Base-by-base conservation (phyloP, 1,139 yeast genomes). In the Pichia sp. region DNA sequence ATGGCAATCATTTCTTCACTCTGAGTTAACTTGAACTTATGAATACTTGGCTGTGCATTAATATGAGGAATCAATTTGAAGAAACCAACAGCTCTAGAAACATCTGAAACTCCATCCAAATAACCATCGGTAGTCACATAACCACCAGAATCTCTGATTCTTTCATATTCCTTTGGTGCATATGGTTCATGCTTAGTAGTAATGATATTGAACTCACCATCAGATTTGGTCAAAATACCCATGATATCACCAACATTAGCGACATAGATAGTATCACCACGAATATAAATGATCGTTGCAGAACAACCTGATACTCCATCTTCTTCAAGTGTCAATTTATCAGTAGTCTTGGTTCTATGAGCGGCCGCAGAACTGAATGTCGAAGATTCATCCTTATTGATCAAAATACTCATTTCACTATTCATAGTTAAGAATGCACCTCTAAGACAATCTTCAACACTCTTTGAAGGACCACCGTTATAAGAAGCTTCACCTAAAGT, bases 161-260 rank as follows among this genome's bases (percentile, higher is more conserved):
- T 73, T 56, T 87, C 94, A 58, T 91, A 85, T 63, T 93, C 99
- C 28, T 73, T 73, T 40, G 88, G 75, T 40, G 77, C 80, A 6
- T 95, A 85, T 6, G 98, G 96, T 53, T 85, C 90, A 62, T 93
- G 97, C 47, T 85, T 82, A 28, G 78, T 81, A 1, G 96, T 86
- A 42, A 94, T 71, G 6, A 81, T 71, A 12, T 76, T 70, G 61
- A 81, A 86, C 42, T 89, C 94, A 27, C 98, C 97, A 64, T 87
- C 88, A 38, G 81, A 78, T 53, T 85, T 77, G 5, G 96, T 83
- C 46, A 93, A 66, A 45, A 93, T 73, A 0, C 91, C 93, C 74
- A 85, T 86, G 3, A 88, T 81, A 61, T 93, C 98, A 59, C 99
- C 99, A 47, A 87, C 79, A 58, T 91, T 91, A 3, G 97, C 97